Evolutionary conservation across 1,284 basidiomycete genomes (phyloP).

Genomic region (Leccinum cinnamomeum): DNA sequence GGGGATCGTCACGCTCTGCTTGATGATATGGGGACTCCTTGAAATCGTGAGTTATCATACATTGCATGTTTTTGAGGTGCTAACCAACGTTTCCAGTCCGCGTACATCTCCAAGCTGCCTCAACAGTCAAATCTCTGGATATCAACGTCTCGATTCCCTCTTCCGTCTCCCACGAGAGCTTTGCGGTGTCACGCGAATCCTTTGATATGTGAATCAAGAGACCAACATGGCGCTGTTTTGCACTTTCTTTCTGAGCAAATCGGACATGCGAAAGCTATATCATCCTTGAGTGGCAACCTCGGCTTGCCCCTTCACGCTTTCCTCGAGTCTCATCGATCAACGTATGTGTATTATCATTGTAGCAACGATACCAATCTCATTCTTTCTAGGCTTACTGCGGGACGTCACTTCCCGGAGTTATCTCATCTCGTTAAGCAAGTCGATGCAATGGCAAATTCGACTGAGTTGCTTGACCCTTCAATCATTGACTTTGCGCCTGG

Average conservation of each 20-base stretch:
- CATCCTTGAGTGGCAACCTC: constrained; percentile 25
- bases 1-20: constrained; percentile 22
- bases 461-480: constrained; percentile 16
- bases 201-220: constrained; percentile 8
- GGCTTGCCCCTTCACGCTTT: constrained; percentile 26
- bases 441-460: constrained; percentile 21
- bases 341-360: constrained; percentile 16
- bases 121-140: constrained; percentile 10
- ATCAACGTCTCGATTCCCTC: constrained; percentile 13
- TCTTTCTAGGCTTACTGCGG: constrained; percentile 5
- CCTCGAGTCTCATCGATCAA: constrained; percentile 22
- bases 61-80: neutral
- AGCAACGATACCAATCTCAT: constrained; percentile 10
- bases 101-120: constrained; percentile 11
- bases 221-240: constrained; percentile 23
- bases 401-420: neutral
- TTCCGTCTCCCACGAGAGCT: constrained; percentile 10
- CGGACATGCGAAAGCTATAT: constrained; percentile 29
- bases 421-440: constrained; percentile 3
- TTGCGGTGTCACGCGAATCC: constrained; percentile 4
- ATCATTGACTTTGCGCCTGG: constrained; percentile 26
- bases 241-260: constrained; percentile 33
- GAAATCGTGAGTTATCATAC: constrained; percentile 21
- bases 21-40: constrained; percentile 28
- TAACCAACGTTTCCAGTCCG: constrained; percentile 21